Conservation (phyloP, 371 early-diverging fungal genomes). For the Mucor sp. region DNA sequence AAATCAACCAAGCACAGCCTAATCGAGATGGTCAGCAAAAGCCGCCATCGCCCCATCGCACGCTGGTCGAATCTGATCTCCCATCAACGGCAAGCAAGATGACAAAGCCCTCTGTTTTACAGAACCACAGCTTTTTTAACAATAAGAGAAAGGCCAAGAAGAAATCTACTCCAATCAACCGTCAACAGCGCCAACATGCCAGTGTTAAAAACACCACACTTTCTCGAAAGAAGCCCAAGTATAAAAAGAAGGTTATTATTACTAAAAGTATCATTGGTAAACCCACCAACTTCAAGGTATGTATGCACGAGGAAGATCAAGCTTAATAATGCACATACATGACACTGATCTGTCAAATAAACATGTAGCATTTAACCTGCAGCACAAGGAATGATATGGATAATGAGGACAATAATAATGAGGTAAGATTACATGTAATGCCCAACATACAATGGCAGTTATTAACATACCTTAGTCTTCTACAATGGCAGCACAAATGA, state of each 20-base stretch:
- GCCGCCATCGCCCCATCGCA: background rate
- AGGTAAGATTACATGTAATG: background rate
- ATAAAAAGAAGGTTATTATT: conserved; percentile 2
- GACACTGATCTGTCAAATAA: background rate
- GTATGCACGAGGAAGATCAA: background rate
- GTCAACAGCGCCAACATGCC: background rate
- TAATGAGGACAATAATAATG: background rate
- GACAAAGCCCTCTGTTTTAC: background rate
- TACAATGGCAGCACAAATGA: conserved; percentile 9
- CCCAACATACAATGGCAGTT: background rate
- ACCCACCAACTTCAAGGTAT: conserved; percentile 27
- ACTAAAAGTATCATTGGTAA: conserved; percentile 27
- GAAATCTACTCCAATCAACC: background rate
- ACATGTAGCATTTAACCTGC: conserved; percentile 10
- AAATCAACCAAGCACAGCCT: background rate
- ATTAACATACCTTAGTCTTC: background rate
- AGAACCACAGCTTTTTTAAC: conserved; percentile 23
- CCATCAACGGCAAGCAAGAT: background rate
- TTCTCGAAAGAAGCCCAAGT: conserved; percentile 1
- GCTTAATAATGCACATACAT: background rate
- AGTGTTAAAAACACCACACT: background rate
- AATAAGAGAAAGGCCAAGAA: background rate
- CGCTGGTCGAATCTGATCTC: background rate
- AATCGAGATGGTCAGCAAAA: background rate
- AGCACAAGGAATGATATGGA: background rate